phyloP scores from a whole-genome alignment of 2,329 filamentous ascomycete species.

The Exophiala spinifera region DNA sequence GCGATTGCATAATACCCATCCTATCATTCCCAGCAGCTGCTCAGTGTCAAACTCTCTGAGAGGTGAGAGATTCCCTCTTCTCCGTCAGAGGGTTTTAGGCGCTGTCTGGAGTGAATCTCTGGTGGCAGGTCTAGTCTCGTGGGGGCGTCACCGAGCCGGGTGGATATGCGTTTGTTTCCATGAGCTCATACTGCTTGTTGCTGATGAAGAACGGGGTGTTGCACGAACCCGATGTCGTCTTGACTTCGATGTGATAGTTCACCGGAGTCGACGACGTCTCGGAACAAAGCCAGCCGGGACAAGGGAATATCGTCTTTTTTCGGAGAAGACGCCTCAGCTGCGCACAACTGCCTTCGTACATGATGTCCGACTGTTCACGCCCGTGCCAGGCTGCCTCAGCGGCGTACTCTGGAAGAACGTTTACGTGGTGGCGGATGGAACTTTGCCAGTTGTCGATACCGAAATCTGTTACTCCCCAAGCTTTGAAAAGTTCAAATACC shows the following conservation, averaged over 20 bases:
- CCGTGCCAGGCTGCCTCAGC: background rate
- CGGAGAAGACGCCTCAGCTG: constrained; percentile 8
- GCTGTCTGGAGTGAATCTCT: too few species aligned
- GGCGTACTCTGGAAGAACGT: constrained; percentile 2
- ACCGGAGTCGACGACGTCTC: background rate
- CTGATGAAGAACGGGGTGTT: constrained; percentile 23
- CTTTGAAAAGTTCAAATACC: constrained; percentile 13
- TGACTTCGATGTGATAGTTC: constrained; percentile 21
- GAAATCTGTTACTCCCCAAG: constrained; percentile 5
- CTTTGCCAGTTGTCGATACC: constrained; percentile 16
- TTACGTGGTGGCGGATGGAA: constrained; percentile 16
- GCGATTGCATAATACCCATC: too few species aligned
- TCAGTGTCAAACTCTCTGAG: too few species aligned
- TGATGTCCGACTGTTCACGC: constrained; percentile 19
- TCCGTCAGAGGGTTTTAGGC: too few species aligned
- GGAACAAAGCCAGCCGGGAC: constrained; percentile 7
- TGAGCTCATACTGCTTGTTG: constrained; percentile 14
- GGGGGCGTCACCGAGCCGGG: constrained; percentile 1
- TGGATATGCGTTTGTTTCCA: constrained; percentile 11
- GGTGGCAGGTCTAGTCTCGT: constrained; percentile 6
- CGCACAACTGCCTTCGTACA: constrained; percentile 14
- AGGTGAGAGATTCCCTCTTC: too few species aligned
- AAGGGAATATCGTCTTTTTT: constrained; percentile 8
- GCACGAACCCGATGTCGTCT: constrained; percentile 20
- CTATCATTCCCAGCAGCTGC: too few species aligned